A percentile compares a stretch with the other conserved stretches of the same genome.
phyloP scores from a whole-genome alignment of 2,329 filamentous ascomycete species.

The Colletotrichum sp. region DNA sequence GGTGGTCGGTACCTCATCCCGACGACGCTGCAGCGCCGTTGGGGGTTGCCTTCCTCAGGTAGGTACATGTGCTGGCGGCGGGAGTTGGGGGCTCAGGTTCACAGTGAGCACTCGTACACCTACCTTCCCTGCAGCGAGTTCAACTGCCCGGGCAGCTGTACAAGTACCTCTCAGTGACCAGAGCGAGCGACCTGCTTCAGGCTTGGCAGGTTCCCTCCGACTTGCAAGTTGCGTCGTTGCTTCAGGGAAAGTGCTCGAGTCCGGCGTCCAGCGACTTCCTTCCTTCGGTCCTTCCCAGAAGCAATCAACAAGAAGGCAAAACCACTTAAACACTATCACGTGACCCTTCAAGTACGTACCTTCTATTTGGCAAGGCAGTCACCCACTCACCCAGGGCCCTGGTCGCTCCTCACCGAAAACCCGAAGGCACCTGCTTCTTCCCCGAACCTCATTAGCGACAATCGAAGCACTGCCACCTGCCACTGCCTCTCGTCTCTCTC shows the following conservation, averaged over 20 bases:
- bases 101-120: neutral
- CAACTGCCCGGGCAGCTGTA: neutral
- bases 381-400: neutral
- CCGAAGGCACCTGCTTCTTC: neutral
- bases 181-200: neutral
- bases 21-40: neutral
- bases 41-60: neutral
- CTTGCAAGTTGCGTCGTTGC: neutral
- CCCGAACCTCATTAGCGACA: neutral
- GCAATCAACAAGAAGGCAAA: neutral
- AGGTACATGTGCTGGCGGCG: neutral
- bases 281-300: neutral
- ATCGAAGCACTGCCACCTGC: neutral
- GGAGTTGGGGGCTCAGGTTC: neutral
- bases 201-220: conserved; percentile 12
- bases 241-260: neutral
- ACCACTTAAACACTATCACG: neutral
- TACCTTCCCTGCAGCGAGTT: neutral
- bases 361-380: neutral
- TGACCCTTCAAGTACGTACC: neutral
- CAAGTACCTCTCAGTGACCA: neutral
- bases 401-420: neutral
- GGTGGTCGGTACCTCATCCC: neutral
- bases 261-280: neutral
- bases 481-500: neutral